A percentile compares a stretch with the other conserved stretches of the same genome.
Evolutionary conservation across 2,329 filamentous ascomycete genomes (phyloP).

Genomic region (Cadophora sp.): DNA sequence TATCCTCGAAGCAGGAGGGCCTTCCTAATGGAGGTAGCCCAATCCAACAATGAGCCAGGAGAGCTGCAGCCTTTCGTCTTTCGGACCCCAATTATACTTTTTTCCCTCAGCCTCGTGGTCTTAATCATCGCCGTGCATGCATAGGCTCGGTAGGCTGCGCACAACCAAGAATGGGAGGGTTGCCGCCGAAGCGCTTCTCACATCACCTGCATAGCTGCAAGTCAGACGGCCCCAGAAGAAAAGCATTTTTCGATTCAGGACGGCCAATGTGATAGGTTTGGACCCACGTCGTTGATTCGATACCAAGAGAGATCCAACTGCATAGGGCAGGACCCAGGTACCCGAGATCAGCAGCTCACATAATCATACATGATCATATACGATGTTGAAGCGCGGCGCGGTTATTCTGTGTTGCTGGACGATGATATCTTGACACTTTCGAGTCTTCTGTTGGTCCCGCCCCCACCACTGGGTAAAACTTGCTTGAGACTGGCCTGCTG

Average conservation of each 20-base stretch:
- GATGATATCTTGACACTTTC: neutral
- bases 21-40: neutral
- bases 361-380: neutral
- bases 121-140: slow-evolving; percentile 11
- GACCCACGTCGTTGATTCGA: neutral
- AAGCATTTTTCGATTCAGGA: too few species aligned
- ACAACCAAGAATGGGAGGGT: neutral
- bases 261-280: neutral
- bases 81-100: neutral
- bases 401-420: neutral
- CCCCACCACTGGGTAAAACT: too few species aligned
- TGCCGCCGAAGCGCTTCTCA: slow-evolving; percentile 2
- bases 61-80: slow-evolving; percentile 6
- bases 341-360: neutral
- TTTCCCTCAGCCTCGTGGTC: neutral
- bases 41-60: neutral
- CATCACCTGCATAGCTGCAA: slow-evolving; percentile 1
- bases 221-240: slow-evolving; percentile 1
- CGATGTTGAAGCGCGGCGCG: neutral
- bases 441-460: too few species aligned
- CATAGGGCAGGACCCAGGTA: neutral
- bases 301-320: neutral
- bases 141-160: neutral
- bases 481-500: too few species aligned
- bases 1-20: neutral